These are phyloP conservation scores for Emmonsiellopsis sp. DNA, from an alignment of 2,329 filamentous ascomycete species.

Conservation along the genomic window DNA sequence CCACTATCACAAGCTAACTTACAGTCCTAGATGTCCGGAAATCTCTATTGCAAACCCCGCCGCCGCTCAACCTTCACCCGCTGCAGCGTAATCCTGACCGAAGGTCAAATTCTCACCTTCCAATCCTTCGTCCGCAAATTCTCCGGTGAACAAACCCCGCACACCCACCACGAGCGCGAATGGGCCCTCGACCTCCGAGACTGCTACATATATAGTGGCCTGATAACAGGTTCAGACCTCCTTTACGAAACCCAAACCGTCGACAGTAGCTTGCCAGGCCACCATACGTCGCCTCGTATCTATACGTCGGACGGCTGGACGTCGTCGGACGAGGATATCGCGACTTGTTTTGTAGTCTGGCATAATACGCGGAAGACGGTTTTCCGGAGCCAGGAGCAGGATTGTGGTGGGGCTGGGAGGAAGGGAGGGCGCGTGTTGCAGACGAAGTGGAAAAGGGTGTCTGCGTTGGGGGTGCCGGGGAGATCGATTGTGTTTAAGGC, in stretches of 20 bases:
- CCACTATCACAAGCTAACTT: background rate
- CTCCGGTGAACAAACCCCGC: constrained; percentile 46
- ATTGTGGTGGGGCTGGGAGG: constrained; percentile 12
- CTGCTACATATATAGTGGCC: constrained; percentile 57
- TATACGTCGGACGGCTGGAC: constrained; percentile 55
- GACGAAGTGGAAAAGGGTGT: constrained; percentile 47
- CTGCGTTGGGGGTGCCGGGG: constrained; percentile 51
- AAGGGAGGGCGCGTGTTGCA: constrained; percentile 22
- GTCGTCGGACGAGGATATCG: constrained; percentile 54
- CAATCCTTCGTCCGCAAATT: constrained; percentile 47
- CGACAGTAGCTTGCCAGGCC: constrained; percentile 52
- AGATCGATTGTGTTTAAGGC: constrained; percentile 57
- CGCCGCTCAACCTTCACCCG: constrained; percentile 52
- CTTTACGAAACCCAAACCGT: constrained; percentile 57
- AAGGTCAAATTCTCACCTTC: constrained; percentile 54
- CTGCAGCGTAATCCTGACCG: constrained; percentile 50
- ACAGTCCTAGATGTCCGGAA: constrained; percentile 43
- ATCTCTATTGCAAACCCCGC: constrained; percentile 54
- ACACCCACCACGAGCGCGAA: constrained; percentile 55
- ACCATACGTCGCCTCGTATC: constrained; percentile 49
- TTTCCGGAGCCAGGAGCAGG: constrained; percentile 39
- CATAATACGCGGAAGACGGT: constrained; percentile 48
- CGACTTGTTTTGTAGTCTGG: constrained; percentile 60
- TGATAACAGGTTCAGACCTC: constrained; percentile 53
- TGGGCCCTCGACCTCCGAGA: constrained; percentile 50